phyloP scores from a whole-genome alignment of 495 filamentous ascomycete genomes.

The Xylaria venustula region DNA sequence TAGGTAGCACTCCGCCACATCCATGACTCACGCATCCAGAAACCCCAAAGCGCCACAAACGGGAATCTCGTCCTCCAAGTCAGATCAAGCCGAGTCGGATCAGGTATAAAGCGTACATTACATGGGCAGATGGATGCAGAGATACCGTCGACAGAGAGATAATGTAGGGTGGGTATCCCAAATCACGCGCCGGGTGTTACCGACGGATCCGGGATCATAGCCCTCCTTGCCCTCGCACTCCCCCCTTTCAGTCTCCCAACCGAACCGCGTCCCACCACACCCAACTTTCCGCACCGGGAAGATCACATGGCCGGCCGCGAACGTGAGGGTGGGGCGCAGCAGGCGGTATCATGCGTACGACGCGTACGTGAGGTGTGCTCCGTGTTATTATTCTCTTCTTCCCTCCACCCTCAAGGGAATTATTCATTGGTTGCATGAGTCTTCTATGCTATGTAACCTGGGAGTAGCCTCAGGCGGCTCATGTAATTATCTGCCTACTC shows the following conservation, averaged over 20 bases:
- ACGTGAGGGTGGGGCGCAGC: slow-evolving; percentile 6
- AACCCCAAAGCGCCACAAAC: not conserved
- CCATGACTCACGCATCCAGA: not conserved
- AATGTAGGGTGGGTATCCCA: not conserved
- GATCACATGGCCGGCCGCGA: slow-evolving; percentile 14
- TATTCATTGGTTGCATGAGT: too few relatives aligned
- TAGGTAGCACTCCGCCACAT: not conserved
- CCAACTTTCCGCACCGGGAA: slow-evolving; percentile 10
- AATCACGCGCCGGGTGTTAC: slow-evolving; percentile 13
- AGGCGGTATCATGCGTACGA: slow-evolving; percentile 8
- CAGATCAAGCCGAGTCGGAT: not conserved
- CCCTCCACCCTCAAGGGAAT: too few relatives aligned
- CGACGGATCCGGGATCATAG: slow-evolving; percentile 12
- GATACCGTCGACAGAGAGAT: too few relatives aligned
- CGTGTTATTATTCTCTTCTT: not conserved
- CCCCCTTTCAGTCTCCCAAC: not conserved
- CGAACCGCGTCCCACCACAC: slow-evolving; percentile 9
- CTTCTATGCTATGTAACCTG: too few relatives aligned
- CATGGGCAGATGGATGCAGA: not conserved
- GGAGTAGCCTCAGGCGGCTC: too few relatives aligned
- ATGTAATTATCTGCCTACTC: too few relatives aligned
- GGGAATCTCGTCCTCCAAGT: not conserved
- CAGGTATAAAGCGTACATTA: not conserved
- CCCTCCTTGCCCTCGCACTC: not conserved
- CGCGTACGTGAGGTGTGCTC: slow-evolving; percentile 2